A percentile compares a stretch with the other conserved stretches of the same genome.
Conservation (phyloP, 2,329 filamentous ascomycete species). For the Malbranchea zuffiana region DNA sequence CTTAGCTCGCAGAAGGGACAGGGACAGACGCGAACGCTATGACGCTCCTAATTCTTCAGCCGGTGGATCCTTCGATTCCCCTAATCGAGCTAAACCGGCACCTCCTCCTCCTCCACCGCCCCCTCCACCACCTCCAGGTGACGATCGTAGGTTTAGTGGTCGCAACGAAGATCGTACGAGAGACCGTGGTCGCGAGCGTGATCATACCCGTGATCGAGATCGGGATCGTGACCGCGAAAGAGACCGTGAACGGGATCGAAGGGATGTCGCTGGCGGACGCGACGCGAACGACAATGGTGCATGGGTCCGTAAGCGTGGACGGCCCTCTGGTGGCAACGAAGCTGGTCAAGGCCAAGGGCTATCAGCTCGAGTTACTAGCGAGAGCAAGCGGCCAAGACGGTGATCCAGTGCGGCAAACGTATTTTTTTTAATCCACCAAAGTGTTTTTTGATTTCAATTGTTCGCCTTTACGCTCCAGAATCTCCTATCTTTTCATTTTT, state of each 20-base stretch:
- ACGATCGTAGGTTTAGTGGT: constrained; percentile 10
- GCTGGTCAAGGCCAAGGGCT: constrained; percentile 8
- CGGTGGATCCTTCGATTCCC: constrained; percentile 4
- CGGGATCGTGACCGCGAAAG: constrained; percentile 19
- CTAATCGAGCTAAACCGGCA: not conserved
- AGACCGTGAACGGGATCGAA: constrained; percentile 19
- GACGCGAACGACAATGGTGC: constrained; percentile 4
- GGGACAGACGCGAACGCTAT: constrained; percentile 10
- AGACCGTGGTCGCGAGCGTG: constrained; percentile 16
- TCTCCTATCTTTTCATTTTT: no score
- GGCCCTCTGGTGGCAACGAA: constrained; percentile 10
- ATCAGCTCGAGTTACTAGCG: constrained; percentile 13
- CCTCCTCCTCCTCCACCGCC: constrained; percentile 7
- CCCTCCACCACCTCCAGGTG: not conserved
- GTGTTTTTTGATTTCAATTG: no score
- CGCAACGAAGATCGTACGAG: constrained; percentile 13
- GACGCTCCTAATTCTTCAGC: constrained; percentile 1
- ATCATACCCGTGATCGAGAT: constrained; percentile 7
- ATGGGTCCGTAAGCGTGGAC: constrained; percentile 16
- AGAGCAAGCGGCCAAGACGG: constrained; percentile 20
- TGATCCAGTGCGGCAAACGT: no score
- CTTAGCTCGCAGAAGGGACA: not conserved
- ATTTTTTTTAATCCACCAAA: no score
- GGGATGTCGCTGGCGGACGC: constrained; percentile 5
- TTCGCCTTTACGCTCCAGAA: no score